phyloP scores from a whole-genome alignment of 331 rosid genomes.

The Quercus lobata region DNA sequence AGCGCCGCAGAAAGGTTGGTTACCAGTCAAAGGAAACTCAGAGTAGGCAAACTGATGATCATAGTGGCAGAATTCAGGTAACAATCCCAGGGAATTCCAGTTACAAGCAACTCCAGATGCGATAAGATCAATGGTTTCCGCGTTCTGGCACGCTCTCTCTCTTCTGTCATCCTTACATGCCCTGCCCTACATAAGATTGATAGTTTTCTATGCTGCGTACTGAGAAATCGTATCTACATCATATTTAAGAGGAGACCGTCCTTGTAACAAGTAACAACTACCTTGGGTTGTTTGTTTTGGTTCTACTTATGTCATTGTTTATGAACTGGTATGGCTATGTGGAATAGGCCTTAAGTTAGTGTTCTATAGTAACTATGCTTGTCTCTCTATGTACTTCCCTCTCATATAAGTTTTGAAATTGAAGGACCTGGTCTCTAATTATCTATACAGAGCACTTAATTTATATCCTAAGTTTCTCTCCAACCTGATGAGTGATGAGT shows the following conservation, averaged over 20 bases:
- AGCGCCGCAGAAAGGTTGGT: conserved; percentile 37
- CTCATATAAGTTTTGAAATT: too few relatives aligned
- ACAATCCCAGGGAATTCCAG: conserved; percentile 43
- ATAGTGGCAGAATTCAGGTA: conserved; percentile 40
- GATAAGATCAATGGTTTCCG: conserved; percentile 23
- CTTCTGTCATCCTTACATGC: conserved; percentile 62
- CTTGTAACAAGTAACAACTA: neutral
- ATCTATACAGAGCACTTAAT: too few relatives aligned
- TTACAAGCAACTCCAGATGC: conserved; percentile 50
- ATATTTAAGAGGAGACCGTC: neutral
- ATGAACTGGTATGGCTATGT: neutral
- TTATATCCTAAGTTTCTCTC: too few relatives aligned
- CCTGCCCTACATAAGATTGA: conserved; percentile 8
- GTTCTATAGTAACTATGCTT: too few relatives aligned
- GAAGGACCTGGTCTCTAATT: too few relatives aligned
- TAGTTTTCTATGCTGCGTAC: neutral
- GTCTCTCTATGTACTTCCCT: too few relatives aligned
- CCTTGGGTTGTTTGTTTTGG: neutral
- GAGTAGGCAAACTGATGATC: conserved; percentile 34
- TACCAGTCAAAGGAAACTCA: conserved; percentile 38
- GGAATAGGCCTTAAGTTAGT: neutral
- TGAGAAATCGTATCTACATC: neutral
- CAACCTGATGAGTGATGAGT: too few relatives aligned
- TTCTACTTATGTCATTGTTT: neutral
- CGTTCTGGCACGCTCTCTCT: conserved; percentile 48